Evolutionary conservation across 768 basidiomycete species (phyloP).

Genomic region (Leucocoprinus sp.): DNA sequence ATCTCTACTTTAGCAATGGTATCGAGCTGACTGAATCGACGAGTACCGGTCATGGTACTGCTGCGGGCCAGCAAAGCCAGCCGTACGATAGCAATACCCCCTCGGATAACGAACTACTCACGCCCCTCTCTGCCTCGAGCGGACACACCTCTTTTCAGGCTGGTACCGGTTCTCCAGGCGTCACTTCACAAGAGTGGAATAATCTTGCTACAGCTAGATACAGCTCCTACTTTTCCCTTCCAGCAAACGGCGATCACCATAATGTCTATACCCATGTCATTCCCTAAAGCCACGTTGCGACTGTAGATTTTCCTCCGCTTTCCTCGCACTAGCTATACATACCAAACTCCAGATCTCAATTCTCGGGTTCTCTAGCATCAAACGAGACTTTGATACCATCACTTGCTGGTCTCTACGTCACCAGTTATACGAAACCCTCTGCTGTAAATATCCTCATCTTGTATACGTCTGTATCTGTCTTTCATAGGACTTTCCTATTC

Average conservation of each 20-base stretch:
- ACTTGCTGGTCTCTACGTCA: neutral
- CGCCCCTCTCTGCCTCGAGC: slow-evolving; percentile 43
- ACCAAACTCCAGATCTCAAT: neutral
- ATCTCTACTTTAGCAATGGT: slow-evolving; percentile 28
- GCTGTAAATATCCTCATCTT: slow-evolving; percentile 2
- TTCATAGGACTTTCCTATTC: neutral
- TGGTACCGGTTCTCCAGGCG: slow-evolving; percentile 32
- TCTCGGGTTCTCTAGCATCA: neutral
- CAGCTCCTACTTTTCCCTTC: slow-evolving; percentile 62
- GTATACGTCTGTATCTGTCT: slow-evolving; percentile 8
- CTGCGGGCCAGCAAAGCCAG: slow-evolving; percentile 17
- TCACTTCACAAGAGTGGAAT: slow-evolving; percentile 57
- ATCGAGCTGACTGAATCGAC: slow-evolving; percentile 41
- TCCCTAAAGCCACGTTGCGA: slow-evolving; percentile 27
- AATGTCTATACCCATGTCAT: slow-evolving; percentile 52
- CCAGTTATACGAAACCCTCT: neutral
- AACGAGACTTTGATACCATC: slow-evolving; percentile 2
- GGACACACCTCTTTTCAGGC: slow-evolving; percentile 39
- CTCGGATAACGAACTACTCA: slow-evolving; percentile 56
- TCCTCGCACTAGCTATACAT: neutral
- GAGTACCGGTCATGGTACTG: slow-evolving; percentile 11
- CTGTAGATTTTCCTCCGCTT: slow-evolving; percentile 10
- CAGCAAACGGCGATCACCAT: slow-evolving; percentile 37
- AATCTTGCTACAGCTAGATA: slow-evolving; percentile 47
- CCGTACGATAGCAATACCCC: slow-evolving; percentile 52